Conservation (phyloP, 768 basidiomycete species). For the Leccinum longicurvipes region DNA sequence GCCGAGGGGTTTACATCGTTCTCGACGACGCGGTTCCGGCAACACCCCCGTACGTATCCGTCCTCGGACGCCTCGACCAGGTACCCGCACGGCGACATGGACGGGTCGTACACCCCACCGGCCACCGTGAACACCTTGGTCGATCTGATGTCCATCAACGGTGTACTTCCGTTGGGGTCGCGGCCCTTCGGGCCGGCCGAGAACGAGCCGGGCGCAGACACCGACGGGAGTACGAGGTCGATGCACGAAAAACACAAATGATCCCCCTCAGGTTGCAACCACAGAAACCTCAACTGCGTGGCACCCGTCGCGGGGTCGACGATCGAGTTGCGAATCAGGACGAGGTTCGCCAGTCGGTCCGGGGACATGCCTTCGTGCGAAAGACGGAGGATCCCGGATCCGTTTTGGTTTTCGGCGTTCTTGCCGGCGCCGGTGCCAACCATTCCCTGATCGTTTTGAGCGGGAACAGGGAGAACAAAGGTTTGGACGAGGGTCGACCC, state of each 20-base stretch:
- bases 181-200: neutral
- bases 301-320: neutral
- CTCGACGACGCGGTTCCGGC: neutral
- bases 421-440: neutral
- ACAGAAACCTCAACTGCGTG: conserved; percentile 1
- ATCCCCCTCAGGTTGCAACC: neutral
- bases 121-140: conserved; percentile 1
- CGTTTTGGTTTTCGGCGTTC: neutral
- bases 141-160: neutral
- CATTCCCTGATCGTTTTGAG: neutral
- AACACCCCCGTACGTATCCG: conserved; percentile 4
- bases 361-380: conserved; percentile 1
- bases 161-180: neutral
- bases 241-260: neutral
- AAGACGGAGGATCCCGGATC: neutral
- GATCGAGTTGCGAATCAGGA: conserved; percentile 6
- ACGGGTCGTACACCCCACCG: neutral
- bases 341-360: neutral
- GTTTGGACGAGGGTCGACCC: conserved; percentile 1
- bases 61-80: conserved; percentile 3
- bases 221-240: neutral
- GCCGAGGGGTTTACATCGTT: too few species aligned
- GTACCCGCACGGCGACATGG: neutral
- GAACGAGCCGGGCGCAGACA: neutral
- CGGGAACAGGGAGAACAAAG: neutral